Evolutionary conservation across 306 rosid species (phyloP), one percentile per base, ranked within the genome.

Genomic region (Pachyrhizus erosus): DNA sequence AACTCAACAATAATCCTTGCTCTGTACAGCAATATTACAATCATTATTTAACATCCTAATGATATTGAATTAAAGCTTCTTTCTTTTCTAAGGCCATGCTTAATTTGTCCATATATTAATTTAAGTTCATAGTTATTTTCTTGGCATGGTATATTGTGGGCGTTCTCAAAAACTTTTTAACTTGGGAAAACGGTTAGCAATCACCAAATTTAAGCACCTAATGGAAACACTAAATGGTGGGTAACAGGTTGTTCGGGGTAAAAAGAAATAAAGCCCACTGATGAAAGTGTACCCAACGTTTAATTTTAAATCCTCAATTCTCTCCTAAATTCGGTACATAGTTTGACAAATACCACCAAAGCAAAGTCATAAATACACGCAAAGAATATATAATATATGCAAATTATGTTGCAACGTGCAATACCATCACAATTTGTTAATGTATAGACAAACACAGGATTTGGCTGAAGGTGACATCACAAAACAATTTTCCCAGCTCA

Each of bases 11-110:
- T 57, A 51, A 79, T 39, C 31, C 39, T 68, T 79, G 20, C 62
- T 52, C 51, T 52, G 9, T 26, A 26, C 31, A 33, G 34, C 33
- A 21, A 54, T 6, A 45, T 67, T 48, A 12, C 49, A 17, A 67
- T 80, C 61, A 70, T 80, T 60, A 46, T 31, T 80, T 8, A 66
- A 45, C 73, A 45, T 46, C 39, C 46, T 60, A 72, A 46, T 80
- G 58, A 57, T 40, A 69, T 26, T 11, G 31, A 57, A 70, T 26
- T 12, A 57, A 40, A 48, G 37, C 18, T 26, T 18, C 14, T 24
- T 40, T 18, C 48, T 10, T 52, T 69, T 37, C 5, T n/a, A 45
- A 70, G 12, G 6, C 37, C 76, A 69, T 54, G 70, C 77, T 69
- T 54, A 37, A 23, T 49, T 66, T 48, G 48, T 20, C 27, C 55